Base-by-base conservation (phyloP, 768 basidiomycete genomes). In the Amanita polypyramis region DNA sequence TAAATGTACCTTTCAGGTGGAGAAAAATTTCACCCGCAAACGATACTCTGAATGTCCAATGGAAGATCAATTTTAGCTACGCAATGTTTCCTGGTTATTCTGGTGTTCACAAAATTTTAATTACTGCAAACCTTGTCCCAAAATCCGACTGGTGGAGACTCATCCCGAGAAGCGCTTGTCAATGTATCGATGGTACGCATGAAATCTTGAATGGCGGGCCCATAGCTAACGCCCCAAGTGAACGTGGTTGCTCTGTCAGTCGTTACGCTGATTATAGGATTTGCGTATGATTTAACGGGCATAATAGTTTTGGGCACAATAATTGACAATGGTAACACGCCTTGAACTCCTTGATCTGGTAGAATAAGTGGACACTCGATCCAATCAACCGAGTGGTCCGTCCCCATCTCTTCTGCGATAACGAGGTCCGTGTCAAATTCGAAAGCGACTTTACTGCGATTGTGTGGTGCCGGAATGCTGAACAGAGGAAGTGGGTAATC, bases 251-350 rank as follows among this genome's bases (percentile, higher is more conserved):
- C 72, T 27, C 68, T 70, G 17, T 74, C 65, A 4, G 84, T 78
- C n/a, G 70, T 66, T 41, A 96, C 74, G 15, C 73, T 71, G 54
- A 97, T 74, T 10, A 67, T 63, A 2, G 92, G 89, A 38, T 76
- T 73, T 1, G 88, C 86, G 57, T 94, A 96, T 6, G 84, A 88
- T 65, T 98, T 98, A 56, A 94, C 85, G 0, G 94, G 86, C 87
- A 93, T 95, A 49, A 91, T 83, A 0, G 92, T 94, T 63, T 94
- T 96, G 1, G 92, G 90, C 29, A 95, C 72, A 35, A 65, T 53
- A 34, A 93, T 63, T 20, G 67, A 68, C 40, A 93, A 73, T 4
- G 75, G 70, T 1, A 67, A 62, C 23, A 75, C 69, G 5, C 73
- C 76, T 23, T 67, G 66, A 29, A 73, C 60, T 25, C 77, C 79